Base-by-base conservation (phyloP, 1,284 basidiomycete genomes). In the Pascua guehoae region DNA sequence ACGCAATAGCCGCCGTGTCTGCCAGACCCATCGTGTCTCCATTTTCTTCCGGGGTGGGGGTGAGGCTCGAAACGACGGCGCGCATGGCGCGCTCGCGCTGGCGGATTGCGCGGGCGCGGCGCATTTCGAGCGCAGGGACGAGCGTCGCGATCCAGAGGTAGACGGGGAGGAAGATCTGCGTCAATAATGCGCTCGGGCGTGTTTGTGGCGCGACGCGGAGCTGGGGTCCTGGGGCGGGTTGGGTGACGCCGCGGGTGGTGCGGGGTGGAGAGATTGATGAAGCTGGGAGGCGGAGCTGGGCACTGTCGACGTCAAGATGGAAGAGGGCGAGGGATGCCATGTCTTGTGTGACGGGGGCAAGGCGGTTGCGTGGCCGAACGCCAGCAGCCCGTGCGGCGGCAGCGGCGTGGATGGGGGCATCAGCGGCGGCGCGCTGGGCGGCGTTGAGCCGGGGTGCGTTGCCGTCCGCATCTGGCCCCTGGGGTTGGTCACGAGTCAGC, bases 91-190 rank as follows among this genome's bases (percentile, higher is more conserved):
- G 51, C 49, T 76, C 74, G 17, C 74, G 54, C 32, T 60, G 48
- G 40, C 71, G 50, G 51, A 76, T 76, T 1, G 63, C 63, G 36
- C 70, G 60, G 8, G 63, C 66, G 24, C 74, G 63, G 1, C 64
- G 50, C 1, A 58, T 53, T 57, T 76, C 74, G 56, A 67, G 72
- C 12, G 62, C 67, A 1, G 74, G 74, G 5, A 76, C 62, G 16
- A 76, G 64, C 0, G 74, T 74, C 38, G 73, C 49, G 48, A 74
- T 65, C 72, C 72, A 76, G 18, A 76, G 51, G 24, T 56, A 49
- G 12, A 74, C 42, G 17, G 72, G 72, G n/a, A 76, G 59, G 8
- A 73, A 24, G 18, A 73, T 17, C 46, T 69, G 69, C 1, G 71
- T 74, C 14, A 59, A 43, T 47, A 65, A 38, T 39, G 58, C 41